These are phyloP conservation scores for Diutina rugosa DNA, from an alignment of 1,139 yeast species.

Conservation along the genomic window DNA sequence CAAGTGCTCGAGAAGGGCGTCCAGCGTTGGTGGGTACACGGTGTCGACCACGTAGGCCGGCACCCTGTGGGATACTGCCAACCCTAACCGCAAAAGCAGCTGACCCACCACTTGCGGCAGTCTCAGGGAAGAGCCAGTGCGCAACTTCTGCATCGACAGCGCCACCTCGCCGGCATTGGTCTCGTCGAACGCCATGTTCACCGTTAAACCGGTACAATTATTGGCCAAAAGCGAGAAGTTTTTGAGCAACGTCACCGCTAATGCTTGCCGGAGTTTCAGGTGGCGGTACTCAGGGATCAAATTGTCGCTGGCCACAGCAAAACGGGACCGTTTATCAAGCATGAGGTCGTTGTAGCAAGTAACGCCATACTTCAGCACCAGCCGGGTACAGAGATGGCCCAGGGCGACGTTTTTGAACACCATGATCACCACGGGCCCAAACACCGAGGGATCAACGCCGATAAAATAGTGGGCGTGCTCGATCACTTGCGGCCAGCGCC, in stretches of 20 bases:
- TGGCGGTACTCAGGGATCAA: constrained; percentile 33
- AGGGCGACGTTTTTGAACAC: constrained; percentile 37
- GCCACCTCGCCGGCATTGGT: constrained; percentile 73
- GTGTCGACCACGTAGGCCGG: constrained; percentile 58
- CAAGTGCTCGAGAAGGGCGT: constrained; percentile 55
- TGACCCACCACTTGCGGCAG: constrained; percentile 45
- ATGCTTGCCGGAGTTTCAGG: constrained; percentile 56
- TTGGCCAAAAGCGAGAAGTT: constrained; percentile 46
- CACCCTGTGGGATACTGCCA: constrained; percentile 41
- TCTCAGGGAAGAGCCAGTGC: constrained; percentile 17
- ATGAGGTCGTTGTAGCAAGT: constrained; percentile 50
- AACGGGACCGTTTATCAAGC: constrained; percentile 48
- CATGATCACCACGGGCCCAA: constrained; percentile 40
- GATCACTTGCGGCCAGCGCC: constrained; percentile 25
- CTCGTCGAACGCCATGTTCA: constrained; percentile 41
- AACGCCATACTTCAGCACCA: constrained; percentile 62
- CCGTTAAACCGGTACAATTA: constrained; percentile 10
- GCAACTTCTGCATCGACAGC: constrained; percentile 40
- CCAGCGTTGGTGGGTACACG: constrained; percentile 56
- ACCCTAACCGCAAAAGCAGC: constrained; percentile 39
- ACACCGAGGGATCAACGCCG: constrained; percentile 37
- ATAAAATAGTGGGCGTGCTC: constrained; percentile 41
- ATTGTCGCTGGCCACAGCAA: constrained; percentile 70
- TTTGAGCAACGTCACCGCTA: constrained; percentile 64
- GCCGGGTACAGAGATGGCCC: constrained; percentile 40